phyloP scores from a whole-genome alignment of 2,329 filamentous ascomycete genomes.

The Talaromyces amestolkiae region DNA sequence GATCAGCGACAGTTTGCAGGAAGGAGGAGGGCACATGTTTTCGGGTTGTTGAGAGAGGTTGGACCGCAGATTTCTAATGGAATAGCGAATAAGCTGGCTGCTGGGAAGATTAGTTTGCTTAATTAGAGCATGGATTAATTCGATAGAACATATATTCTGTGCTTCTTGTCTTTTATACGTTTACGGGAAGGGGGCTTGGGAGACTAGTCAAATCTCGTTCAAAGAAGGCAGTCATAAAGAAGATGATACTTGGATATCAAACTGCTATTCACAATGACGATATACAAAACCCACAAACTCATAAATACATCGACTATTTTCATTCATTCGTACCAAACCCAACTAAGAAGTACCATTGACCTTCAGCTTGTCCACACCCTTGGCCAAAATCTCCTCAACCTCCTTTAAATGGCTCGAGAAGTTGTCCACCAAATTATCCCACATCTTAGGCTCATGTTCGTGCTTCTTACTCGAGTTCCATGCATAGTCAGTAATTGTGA shows the following conservation, averaged over 20 bases:
- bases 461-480: slow-evolving; percentile 41
- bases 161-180: not conserved
- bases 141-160: not conserved
- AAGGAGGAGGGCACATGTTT: slow-evolving; percentile 34
- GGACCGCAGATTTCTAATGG: slow-evolving; percentile 31
- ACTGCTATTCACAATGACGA: not conserved
- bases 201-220: no score
- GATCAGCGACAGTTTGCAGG: slow-evolving; percentile 32
- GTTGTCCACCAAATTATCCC: slow-evolving; percentile 55
- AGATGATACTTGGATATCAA: not conserved
- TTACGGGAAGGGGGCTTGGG: no score
- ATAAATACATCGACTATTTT: not conserved
- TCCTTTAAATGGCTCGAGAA: slow-evolving; percentile 50
- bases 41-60: slow-evolving; percentile 32
- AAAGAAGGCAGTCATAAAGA: not conserved
- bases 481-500: slow-evolving; percentile 37
- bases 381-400: slow-evolving; percentile 45
- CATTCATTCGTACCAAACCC: not conserved
- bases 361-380: slow-evolving; percentile 26
- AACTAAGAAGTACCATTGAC: slow-evolving; percentile 14
- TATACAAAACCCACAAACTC: not conserved
- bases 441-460: slow-evolving; percentile 53
- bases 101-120: slow-evolving; percentile 44
- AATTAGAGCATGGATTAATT: slow-evolving; percentile 27
- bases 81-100: slow-evolving; percentile 34